phyloP scores from a whole-genome alignment of 805 yeast genomes.

The Wickerhamomyces canadensis region DNA sequence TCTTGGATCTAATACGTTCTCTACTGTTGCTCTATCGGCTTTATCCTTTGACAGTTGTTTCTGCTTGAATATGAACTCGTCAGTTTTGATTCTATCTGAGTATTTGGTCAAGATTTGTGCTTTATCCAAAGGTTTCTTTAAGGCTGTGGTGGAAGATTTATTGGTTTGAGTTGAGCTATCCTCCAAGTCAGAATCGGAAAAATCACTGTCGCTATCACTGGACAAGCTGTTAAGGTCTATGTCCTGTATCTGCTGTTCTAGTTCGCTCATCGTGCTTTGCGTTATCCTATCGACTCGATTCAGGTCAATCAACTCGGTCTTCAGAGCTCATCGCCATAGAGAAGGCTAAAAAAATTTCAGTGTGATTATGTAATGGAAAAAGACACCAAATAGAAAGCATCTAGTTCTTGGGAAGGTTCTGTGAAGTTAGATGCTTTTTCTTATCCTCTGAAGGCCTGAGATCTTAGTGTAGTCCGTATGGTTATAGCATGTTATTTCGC shows the following conservation, averaged over 20 bases:
- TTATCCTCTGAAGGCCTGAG: too few species aligned
- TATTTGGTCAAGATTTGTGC: conserved; percentile 54
- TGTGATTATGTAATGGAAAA: too few species aligned
- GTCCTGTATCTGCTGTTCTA: not conserved
- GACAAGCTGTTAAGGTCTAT: not conserved
- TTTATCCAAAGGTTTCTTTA: conserved; percentile 27
- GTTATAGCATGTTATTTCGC: too few species aligned
- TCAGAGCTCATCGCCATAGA: too few species aligned
- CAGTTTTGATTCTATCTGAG: conserved; percentile 60
- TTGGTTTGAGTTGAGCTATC: not conserved
- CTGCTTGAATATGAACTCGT: conserved; percentile 47
- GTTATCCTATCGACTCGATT: too few species aligned
- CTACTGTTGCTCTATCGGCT: conserved; percentile 93
- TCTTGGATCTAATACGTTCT: conserved; percentile 93
- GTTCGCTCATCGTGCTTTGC: not conserved
- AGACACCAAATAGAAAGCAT: too few species aligned
- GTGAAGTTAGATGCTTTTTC: too few species aligned
- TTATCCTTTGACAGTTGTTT: conserved; percentile 69
- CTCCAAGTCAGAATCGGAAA: too few species aligned
- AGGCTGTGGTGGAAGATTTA: not conserved
- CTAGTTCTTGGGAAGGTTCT: too few species aligned
- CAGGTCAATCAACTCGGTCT: too few species aligned
- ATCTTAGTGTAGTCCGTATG: too few species aligned
- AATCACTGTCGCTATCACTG: not conserved
- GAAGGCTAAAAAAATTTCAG: too few species aligned